phyloP scores from a whole-genome alignment of 2,329 filamentous ascomycete genomes.

The Alternaria sp. region DNA sequence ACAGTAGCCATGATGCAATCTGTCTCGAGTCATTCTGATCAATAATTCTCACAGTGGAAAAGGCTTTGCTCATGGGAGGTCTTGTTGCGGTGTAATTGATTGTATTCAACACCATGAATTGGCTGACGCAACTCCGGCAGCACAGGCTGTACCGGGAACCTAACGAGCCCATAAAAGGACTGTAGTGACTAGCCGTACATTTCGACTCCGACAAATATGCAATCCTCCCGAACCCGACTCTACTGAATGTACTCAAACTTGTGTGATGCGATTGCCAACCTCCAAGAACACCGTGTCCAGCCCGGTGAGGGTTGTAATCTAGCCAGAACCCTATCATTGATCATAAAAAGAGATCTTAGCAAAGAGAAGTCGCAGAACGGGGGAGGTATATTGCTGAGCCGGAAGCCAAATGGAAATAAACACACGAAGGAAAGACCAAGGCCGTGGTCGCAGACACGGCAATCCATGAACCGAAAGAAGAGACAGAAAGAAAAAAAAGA shows the following conservation, averaged over 20 bases:
- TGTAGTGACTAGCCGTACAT: constrained; percentile 19
- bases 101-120: constrained; percentile 15
- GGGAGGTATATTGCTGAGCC: constrained; percentile 47
- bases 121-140: constrained; percentile 10
- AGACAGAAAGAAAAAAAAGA: constrained; percentile 23
- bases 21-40: not conserved
- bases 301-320: constrained; percentile 42
- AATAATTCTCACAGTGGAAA: not conserved
- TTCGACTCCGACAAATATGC: constrained; percentile 19
- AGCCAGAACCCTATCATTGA: constrained; percentile 29
- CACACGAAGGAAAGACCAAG: constrained; percentile 18
- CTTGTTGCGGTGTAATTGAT: constrained; percentile 6
- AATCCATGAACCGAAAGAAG: constrained; percentile 20
- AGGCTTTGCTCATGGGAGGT: not conserved
- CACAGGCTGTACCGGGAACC: constrained; percentile 7
- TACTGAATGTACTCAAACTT: constrained; percentile 19
- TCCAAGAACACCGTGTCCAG: constrained; percentile 39
- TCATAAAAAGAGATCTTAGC: constrained; percentile 26
- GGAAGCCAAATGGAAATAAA: constrained; percentile 12
- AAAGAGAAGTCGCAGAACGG: constrained; percentile 20
- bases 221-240: constrained; percentile 15
- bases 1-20: not conserved
- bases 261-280: constrained; percentile 20
- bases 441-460: constrained; percentile 30
- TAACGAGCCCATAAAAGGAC: constrained; percentile 1